Evolutionary conservation across 768 basidiomycete genomes (phyloP).

Genomic region (Rhizopogon vesiculosus): DNA sequence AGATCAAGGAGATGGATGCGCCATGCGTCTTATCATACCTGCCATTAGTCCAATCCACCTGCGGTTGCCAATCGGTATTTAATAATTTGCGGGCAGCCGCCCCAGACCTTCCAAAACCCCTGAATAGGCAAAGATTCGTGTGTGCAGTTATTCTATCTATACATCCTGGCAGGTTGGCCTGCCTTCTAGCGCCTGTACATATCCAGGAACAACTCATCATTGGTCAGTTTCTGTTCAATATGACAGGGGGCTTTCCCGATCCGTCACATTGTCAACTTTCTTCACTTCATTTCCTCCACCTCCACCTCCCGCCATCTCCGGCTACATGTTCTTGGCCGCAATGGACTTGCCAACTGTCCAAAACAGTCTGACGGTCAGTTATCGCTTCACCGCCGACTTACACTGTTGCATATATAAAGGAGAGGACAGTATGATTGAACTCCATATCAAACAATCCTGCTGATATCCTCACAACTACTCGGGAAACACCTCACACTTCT

Average conservation of each 20-base stretch:
- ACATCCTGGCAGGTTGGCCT: neutral
- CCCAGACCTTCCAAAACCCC: neutral
- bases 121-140: neutral
- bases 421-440: neutral
- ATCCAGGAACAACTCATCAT: neutral
- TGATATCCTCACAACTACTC: neutral
- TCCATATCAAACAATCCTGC: no score
- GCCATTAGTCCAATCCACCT: neutral
- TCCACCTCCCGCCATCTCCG: neutral
- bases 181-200: neutral
- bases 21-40: neutral
- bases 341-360: neutral
- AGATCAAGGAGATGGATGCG: neutral
- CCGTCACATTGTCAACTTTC: no score
- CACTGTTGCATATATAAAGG: neutral
- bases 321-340: neutral
- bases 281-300: neutral
- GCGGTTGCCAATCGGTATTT: neutral
- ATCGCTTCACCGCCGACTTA: neutral
- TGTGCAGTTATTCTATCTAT: neutral
- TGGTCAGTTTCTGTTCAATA: neutral
- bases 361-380: neutral
- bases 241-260: neutral
- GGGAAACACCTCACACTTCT: neutral
- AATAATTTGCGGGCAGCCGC: neutral